Conservation (phyloP, 2,329 filamentous ascomycete species). For the Epicoccum nigrum region DNA sequence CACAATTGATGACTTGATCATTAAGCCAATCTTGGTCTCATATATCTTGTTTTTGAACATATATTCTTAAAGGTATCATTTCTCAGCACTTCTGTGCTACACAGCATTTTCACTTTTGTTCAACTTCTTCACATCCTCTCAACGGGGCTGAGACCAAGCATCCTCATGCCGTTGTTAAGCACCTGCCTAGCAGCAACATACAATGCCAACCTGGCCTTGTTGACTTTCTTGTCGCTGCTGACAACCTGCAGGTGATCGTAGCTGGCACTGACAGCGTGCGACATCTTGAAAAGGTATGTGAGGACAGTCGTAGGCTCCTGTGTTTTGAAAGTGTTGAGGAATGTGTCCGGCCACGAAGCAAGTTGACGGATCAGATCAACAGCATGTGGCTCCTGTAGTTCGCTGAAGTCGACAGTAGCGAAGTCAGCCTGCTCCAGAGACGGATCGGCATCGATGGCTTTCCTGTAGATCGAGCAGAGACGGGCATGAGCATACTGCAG, state of each 20-base stretch:
- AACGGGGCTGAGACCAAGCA: conserved; percentile 79
- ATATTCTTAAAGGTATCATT: conserved; percentile 8
- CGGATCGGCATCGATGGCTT: conserved; percentile 56
- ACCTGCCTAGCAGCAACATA: conserved; percentile 79
- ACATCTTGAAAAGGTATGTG: conserved; percentile 84
- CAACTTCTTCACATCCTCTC: conserved; percentile 56
- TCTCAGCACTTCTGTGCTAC: not conserved
- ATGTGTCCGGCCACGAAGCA: conserved; percentile 84
- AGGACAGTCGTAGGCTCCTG: conserved; percentile 74
- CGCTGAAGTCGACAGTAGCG: conserved; percentile 69
- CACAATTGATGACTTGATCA: too few relatives aligned
- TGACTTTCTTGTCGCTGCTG: conserved; percentile 75
- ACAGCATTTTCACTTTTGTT: not conserved
- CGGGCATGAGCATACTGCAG: conserved; percentile 74
- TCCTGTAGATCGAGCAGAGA: conserved; percentile 54
- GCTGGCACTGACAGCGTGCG: conserved; percentile 77
- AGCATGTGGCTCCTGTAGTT: conserved; percentile 75
- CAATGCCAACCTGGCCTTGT: conserved; percentile 68
- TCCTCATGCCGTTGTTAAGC: conserved; percentile 80
- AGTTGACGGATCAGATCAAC: conserved; percentile 75
- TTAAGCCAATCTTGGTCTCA: not conserved
- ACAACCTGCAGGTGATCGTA: conserved; percentile 84
- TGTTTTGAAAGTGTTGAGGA: conserved; percentile 83
- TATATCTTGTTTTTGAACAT: not conserved
- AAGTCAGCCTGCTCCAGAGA: conserved; percentile 63